phyloP scores from a whole-genome alignment of 176 grass and related monocot species.

The Puccinellia tenuiflora region DNA sequence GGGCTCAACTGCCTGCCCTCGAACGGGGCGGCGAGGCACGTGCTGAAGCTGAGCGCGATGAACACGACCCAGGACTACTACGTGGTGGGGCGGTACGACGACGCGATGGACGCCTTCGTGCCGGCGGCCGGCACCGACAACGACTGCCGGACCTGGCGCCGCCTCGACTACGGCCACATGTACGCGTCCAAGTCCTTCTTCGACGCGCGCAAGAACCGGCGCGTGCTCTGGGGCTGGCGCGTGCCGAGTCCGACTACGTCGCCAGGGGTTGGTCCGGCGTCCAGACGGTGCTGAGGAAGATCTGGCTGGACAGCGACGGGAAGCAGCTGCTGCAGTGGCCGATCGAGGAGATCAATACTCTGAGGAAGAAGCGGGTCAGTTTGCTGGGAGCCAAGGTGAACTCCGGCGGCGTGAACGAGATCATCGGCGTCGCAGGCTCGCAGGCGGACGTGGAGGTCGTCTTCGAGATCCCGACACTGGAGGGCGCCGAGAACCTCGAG shows the following conservation, averaged over 20 bases:
- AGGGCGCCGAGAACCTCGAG: conserved; percentile 36
- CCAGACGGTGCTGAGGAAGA: conserved; percentile 50
- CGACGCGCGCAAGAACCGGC: conserved; percentile 39
- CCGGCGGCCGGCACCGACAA: not conserved
- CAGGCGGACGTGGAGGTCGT: conserved; percentile 56
- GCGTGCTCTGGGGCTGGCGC: conserved; percentile 74
- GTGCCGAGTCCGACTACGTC: not conserved
- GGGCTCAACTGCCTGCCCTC: conserved; percentile 30
- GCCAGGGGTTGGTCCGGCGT: conserved; percentile 56
- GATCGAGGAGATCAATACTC: conserved; percentile 55
- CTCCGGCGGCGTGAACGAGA: conserved; percentile 27
- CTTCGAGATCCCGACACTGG: conserved; percentile 41
- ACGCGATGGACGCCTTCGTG: conserved; percentile 33
- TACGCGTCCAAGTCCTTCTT: conserved; percentile 85
- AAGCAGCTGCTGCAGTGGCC: conserved; percentile 66
- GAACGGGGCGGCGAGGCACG: conserved; percentile 27
- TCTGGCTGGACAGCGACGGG: conserved; percentile 53
- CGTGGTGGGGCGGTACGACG: conserved; percentile 50
- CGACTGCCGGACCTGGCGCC: conserved; percentile 32
- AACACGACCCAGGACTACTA: conserved; percentile 47
- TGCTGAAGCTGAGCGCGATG: conserved; percentile 52
- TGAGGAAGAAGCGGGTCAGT: conserved; percentile 32
- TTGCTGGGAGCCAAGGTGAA: conserved; percentile 31
- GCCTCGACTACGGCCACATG: conserved; percentile 59
- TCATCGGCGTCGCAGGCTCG: conserved; percentile 28